phyloP scores from a whole-genome alignment of 2,329 filamentous ascomycete genomes.

The Huntiella decipiens region DNA sequence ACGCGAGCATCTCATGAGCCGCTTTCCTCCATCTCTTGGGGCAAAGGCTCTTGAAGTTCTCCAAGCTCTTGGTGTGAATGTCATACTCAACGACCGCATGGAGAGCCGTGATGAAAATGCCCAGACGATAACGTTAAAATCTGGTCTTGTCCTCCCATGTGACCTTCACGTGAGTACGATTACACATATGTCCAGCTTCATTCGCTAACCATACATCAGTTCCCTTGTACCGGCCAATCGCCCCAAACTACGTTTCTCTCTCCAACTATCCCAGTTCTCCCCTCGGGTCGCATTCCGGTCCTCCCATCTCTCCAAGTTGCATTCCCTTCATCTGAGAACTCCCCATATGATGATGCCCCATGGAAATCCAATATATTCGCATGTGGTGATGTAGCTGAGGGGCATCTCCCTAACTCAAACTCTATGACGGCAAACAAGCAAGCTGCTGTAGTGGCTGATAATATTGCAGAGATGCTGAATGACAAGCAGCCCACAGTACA shows the following conservation, averaged over 20 bases:
- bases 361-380: slow-evolving; percentile 35
- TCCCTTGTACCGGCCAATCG: slow-evolving; percentile 40
- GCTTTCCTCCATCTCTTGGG: slow-evolving; percentile 27
- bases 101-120: slow-evolving; percentile 19
- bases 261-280: slow-evolving; percentile 21
- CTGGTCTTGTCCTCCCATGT: slow-evolving; percentile 25
- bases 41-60: slow-evolving; percentile 23
- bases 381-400: slow-evolving; percentile 43
- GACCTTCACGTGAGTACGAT: slow-evolving; percentile 28
- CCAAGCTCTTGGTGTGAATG: slow-evolving; percentile 26
- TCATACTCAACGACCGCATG: slow-evolving; percentile 32
- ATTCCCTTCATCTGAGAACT: slow-evolving; percentile 17
- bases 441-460: slow-evolving; percentile 31
- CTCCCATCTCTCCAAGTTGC: slow-evolving; percentile 36
- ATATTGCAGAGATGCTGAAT: slow-evolving; percentile 29
- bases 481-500: slow-evolving; percentile 20
- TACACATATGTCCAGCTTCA: neutral
- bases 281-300: slow-evolving; percentile 32
- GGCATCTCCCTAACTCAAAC: slow-evolving; percentile 29
- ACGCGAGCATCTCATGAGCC: slow-evolving; percentile 30
- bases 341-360: too few relatives aligned
- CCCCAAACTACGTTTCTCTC: slow-evolving; percentile 33
- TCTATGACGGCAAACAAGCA: slow-evolving; percentile 35
- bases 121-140: slow-evolving; percentile 25
- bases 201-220: slow-evolving; percentile 19